A percentile compares a stretch with the other conserved stretches of the same genome.
phyloP scores from a whole-genome alignment of 768 basidiomycete genomes.

The Boletus eberwhitei region DNA sequence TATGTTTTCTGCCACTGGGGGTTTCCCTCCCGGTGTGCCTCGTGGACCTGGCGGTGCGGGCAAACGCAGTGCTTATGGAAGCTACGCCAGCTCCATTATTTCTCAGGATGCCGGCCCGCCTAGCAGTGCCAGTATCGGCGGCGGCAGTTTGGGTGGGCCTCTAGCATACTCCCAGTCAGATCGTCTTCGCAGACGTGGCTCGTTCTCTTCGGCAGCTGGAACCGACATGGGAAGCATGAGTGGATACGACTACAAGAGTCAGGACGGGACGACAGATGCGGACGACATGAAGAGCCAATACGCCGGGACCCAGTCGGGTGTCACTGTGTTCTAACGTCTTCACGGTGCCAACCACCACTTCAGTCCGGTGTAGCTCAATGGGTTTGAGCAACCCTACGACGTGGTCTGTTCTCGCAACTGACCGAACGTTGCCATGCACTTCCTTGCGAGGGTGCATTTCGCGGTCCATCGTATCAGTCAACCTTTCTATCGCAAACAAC shows the following conservation, averaged over 20 bases:
- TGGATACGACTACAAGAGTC: conserved; percentile 83
- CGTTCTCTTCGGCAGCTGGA: conserved; percentile 74
- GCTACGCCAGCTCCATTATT: conserved; percentile 89
- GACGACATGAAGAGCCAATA: conserved; percentile 92
- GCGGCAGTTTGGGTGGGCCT: conserved; percentile 43
- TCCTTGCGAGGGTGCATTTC: conserved; percentile 4
- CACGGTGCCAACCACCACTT: not conserved
- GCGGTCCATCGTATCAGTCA: conserved; percentile 7
- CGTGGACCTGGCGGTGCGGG: conserved; percentile 56
- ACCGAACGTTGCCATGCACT: conserved; percentile 11
- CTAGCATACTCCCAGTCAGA: conserved; percentile 92
- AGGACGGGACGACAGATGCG: conserved; percentile 73
- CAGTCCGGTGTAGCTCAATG: conserved; percentile 9
- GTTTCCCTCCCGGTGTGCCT: conserved; percentile 65
- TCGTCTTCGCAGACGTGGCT: conserved; percentile 71
- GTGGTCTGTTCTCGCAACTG: conserved; percentile 1
- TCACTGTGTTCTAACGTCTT: conserved; percentile 70
- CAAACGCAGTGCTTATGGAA: conserved; percentile 73
- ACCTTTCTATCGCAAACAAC: conserved; percentile 14
- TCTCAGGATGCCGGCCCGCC: conserved; percentile 84
- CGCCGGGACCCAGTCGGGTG: conserved; percentile 77
- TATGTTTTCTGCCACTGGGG: conserved; percentile 69
- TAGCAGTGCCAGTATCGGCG: conserved; percentile 56
- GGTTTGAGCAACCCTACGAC: conserved; percentile 14
- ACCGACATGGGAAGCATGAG: conserved; percentile 77